Evolutionary conservation across 2,329 filamentous ascomycete genomes (phyloP).

Genomic region (Penicillium corylophilum): DNA sequence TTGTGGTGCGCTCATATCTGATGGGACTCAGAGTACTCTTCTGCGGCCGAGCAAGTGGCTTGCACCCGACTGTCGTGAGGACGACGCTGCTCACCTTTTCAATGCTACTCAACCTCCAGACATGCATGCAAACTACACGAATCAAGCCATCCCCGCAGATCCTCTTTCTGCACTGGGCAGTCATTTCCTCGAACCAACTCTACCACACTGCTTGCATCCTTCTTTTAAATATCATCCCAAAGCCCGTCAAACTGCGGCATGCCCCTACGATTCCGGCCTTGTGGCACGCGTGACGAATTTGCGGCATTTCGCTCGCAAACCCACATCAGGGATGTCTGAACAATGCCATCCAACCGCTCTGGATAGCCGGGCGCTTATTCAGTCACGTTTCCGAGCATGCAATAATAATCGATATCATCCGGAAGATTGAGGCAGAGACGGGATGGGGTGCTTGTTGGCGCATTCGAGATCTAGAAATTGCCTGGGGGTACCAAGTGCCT

Average conservation of each 20-base stretch:
- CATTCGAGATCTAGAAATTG: slow-evolving; percentile 51
- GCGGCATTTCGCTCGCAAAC: slow-evolving; percentile 58
- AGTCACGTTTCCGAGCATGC: slow-evolving; percentile 50
- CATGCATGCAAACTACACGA: slow-evolving; percentile 52
- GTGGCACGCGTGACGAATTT: slow-evolving; percentile 58
- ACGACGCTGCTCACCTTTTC: slow-evolving; percentile 41
- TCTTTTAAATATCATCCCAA: slow-evolving; percentile 49
- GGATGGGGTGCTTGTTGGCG: slow-evolving; percentile 57
- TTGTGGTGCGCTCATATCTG: slow-evolving; percentile 56
- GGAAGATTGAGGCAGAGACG: slow-evolving; percentile 52
- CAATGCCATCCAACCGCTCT: slow-evolving; percentile 59
- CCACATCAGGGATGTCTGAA: slow-evolving; percentile 57
- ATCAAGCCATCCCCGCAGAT: slow-evolving; percentile 52
- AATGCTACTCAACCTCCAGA: slow-evolving; percentile 45
- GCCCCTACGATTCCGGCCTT: slow-evolving; percentile 40
- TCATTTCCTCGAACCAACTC: slow-evolving; percentile 58
- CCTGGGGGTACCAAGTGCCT: slow-evolving; percentile 28
- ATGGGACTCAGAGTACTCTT: slow-evolving; percentile 50
- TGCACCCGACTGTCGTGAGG: slow-evolving; percentile 38
- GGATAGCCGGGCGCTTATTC: slow-evolving; percentile 56
- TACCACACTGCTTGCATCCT: slow-evolving; percentile 58
- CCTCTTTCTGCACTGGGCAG: slow-evolving; percentile 55
- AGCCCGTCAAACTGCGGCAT: slow-evolving; percentile 23
- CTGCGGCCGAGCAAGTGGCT: slow-evolving; percentile 53
- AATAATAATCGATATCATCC: slow-evolving; percentile 41